Base-by-base conservation (phyloP, 257 asterid species). In the Apocynum venetum region DNA sequence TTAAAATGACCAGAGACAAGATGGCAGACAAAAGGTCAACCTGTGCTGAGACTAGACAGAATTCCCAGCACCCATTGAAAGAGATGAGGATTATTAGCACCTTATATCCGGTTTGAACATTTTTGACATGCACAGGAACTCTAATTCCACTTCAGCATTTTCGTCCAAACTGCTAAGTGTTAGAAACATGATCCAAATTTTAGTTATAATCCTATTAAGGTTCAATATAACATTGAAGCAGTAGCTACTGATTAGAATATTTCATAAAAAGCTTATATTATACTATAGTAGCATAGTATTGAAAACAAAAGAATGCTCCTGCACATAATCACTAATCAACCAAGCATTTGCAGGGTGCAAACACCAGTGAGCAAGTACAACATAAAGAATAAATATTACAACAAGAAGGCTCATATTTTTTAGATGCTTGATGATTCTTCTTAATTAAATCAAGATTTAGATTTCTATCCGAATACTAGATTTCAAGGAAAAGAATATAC, bases 401-500 rank as follows among this genome's bases (percentile, higher is more conserved):
- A 66, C 25, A 41, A 15, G 51, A 25, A 40, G 71, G 11, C 11
- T 15, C 31, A 40, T 40, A 66, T 14, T 31, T 40, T 66, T 7
- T 2, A 66, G 13, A 38, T 38, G 6, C 47, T 40, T 41, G 31
- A 64, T 64, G 47, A 43, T 40, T 66, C 38, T 8, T 66, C 31
- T 17, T 48, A 71, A 11, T 60, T 20, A 61, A 36, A 71, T 68
- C 51, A 51, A 51, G 8, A 63, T 4, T 64, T 47, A 47, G 55
- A 41, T 72, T 76, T 72, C 46, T 13, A 10, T 61, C 43, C 25
- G 40, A 66, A 55, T 2, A 68, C 73, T 43, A 68, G 43, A 0
- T 10, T 11, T 53, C 38, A 71, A 8, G 43, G 61, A 46, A 31
- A 51, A 25, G 14, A 47, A 49, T 19, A 53, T 83, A 81, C 89